Percentiles rank a stretch among this genome's conserved stretches.
phyloP scores from a whole-genome alignment of 768 basidiomycete species.

The Hypholoma sublateritium region DNA sequence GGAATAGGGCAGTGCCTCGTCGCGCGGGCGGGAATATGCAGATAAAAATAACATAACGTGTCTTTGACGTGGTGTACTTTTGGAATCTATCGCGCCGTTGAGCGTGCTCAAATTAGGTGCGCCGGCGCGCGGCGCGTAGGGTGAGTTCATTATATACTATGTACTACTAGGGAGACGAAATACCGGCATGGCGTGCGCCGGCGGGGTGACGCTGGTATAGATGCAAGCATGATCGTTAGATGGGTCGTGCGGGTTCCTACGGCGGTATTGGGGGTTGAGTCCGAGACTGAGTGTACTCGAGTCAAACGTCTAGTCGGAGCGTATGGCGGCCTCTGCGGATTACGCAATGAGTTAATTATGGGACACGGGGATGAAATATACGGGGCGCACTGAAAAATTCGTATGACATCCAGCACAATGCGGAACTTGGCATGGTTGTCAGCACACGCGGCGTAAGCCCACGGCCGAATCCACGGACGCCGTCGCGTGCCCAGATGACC shows the following conservation, averaged over 20 bases:
- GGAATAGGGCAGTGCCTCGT: background rate
- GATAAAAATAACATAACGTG: background rate
- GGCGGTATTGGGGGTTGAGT: background rate
- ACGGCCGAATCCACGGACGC: slow-evolving; percentile 79
- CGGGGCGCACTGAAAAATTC: slow-evolving; percentile 90
- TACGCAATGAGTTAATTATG: slow-evolving; percentile 11
- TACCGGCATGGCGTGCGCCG: background rate
- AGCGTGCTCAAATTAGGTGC: background rate
- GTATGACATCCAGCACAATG: slow-evolving; percentile 96
- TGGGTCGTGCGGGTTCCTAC: slow-evolving; percentile 1
- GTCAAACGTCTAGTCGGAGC: slow-evolving; percentile 35
- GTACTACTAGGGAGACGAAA: slow-evolving; percentile 10
- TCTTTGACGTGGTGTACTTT: background rate
- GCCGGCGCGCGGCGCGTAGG: background rate
- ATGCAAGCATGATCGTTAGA: slow-evolving; percentile 7
- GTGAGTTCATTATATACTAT: slow-evolving; percentile 14
- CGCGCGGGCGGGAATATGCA: background rate
- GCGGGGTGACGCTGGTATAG: slow-evolving; percentile 7
- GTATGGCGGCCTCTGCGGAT: slow-evolving; percentile 62
- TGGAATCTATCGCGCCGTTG: background rate
- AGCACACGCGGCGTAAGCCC: slow-evolving; percentile 90
- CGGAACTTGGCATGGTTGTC: slow-evolving; percentile 96
- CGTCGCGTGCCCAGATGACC: slow-evolving; percentile 87
- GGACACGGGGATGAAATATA: background rate
- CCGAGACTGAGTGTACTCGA: background rate